phyloP scores from a whole-genome alignment of 176 grass and related monocot species.

The Aegilops longissima region DNA sequence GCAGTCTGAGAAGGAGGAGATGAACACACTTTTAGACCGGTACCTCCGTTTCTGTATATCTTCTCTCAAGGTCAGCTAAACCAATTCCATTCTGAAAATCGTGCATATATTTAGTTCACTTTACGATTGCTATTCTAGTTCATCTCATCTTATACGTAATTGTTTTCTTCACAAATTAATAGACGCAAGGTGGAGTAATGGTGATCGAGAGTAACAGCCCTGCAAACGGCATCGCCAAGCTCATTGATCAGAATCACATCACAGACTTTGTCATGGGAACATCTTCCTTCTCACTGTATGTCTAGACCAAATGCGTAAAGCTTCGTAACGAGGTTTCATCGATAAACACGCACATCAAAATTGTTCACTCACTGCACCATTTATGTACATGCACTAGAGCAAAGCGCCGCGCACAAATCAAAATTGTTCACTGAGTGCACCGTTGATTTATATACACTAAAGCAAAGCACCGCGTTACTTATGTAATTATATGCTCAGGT shows the following conservation, averaged over 20 bases:
- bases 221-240: constrained; percentile 53
- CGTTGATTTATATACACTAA: background rate
- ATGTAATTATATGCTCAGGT: background rate
- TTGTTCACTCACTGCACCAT: background rate
- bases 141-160: background rate
- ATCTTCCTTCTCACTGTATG: constrained; percentile 47
- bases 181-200: constrained; percentile 41
- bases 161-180: background rate
- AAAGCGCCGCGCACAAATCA: too few species aligned
- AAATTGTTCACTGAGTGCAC: too few species aligned
- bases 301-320: background rate
- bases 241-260: constrained; percentile 47
- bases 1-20: constrained; percentile 47
- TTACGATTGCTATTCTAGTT: too few species aligned
- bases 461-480: background rate
- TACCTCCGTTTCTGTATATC: constrained; percentile 35
- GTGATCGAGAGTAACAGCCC: constrained; percentile 59
- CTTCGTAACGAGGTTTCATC: background rate
- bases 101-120: too few species aligned
- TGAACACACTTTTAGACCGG: constrained; percentile 36
- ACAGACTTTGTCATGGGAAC: constrained; percentile 66
- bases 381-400: background rate
- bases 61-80: constrained; percentile 10
- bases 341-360: background rate
- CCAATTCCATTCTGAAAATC: background rate